Evolutionary conservation across 192 early-diverging fungal species (phyloP), one percentile per base, ranked within the genome.

Genomic region (Chytriomyces hyalinus): DNA sequence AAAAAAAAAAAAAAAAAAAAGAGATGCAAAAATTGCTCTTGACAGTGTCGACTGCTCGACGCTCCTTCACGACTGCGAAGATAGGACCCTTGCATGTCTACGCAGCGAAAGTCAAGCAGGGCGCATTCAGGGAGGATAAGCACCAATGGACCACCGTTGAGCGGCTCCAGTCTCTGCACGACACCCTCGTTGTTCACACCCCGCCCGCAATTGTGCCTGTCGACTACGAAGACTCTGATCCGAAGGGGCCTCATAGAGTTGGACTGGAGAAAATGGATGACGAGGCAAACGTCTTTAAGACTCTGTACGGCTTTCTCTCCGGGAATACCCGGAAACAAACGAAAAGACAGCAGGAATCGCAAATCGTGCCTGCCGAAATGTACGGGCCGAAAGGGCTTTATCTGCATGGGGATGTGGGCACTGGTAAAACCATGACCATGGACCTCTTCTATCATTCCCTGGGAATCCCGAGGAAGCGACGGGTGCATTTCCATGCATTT

Each of bases 401-500:
- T 73, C 65, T 85, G 49, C 80, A 80, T 62, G 84, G 86, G 2
- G 78, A 78, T 47, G 84, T 87, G 49, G 86, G 84, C 24, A 96
- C 95, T 0, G 97, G 97, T 24, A 99, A 97, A 75, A 96, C 95
- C 0, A 95, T 95, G 84, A 87, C 94, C 10, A 98, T 98, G 95
- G 95, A 99, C 81, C 83, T 99, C 65, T 96, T 99, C 72, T 99
- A 92, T 84, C 87, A 94, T 81, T 88, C 93, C 0, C 78, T 94
- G 6, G 83, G 86, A 7, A 90, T 91, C 2, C 57, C 80, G 6
- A 82, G 92, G 44, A 97, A 97, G 80, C 88, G 93, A 24, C 91
- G 97, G 3, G 90, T 97, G 20, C 97, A 99, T 76, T 99, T 97
- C 78, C 95, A 99, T 75, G 92, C 92, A n/a, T 99, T 99, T 78